phyloP scores from a whole-genome alignment of 768 basidiomycete genomes.

The Vararia minispora region DNA sequence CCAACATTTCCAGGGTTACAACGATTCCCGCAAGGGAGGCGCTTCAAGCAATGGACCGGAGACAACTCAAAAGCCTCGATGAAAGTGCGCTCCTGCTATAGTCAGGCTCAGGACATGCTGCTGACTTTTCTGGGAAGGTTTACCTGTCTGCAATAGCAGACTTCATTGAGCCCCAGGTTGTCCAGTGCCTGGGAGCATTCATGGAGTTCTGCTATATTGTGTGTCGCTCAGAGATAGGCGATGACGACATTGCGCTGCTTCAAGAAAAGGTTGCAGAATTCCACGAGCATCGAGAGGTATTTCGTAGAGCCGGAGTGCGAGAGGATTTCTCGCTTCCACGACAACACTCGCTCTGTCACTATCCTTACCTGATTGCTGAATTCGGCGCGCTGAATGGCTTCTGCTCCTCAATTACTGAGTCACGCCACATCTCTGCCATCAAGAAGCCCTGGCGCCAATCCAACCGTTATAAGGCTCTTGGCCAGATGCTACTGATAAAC shows the following conservation, averaged over 20 bases:
- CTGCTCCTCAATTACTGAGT: constrained; percentile 5
- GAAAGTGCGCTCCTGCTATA: constrained; percentile 8
- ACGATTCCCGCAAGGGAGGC: constrained; percentile 9
- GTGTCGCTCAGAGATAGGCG: constrained; percentile 2
- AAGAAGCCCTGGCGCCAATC: constrained; percentile 5
- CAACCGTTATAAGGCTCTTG: not conserved
- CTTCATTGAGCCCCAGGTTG: constrained; percentile 3
- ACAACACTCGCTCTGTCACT: constrained; percentile 13
- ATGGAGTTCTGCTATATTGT: constrained; percentile 18
- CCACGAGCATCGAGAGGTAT: constrained; percentile 9
- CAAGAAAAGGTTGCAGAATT: constrained; percentile 3
- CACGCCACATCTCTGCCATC: constrained; percentile 2
- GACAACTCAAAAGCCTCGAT: constrained; percentile 15
- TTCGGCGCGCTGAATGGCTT: constrained; percentile 1
- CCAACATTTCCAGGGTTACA: constrained; percentile 4
- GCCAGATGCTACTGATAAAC: not conserved
- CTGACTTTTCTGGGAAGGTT: constrained; percentile 6
- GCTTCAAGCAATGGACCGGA: constrained; percentile 14
- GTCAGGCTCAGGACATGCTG: not conserved
- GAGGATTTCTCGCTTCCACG: constrained; percentile 16
- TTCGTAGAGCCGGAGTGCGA: constrained; percentile 12
- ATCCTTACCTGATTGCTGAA: not conserved
- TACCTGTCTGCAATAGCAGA: constrained; percentile 9
- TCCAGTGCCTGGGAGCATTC: constrained; percentile 11
- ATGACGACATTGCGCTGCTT: constrained; percentile 5